These are phyloP conservation scores for Apiospora arundinis DNA, from an alignment of 2,329 filamentous ascomycete genomes.

Conservation along the genomic window DNA sequence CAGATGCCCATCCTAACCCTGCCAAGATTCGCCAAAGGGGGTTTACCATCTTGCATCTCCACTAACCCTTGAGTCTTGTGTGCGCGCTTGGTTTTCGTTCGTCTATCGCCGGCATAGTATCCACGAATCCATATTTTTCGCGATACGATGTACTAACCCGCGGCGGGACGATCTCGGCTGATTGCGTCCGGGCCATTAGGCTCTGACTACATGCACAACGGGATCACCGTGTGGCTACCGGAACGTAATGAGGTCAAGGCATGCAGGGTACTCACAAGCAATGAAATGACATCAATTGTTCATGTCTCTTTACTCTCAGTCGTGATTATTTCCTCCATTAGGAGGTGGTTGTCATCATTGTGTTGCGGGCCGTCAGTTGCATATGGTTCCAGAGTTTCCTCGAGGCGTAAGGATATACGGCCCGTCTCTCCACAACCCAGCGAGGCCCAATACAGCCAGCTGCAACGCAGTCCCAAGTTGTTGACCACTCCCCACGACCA, in stretches of 20 bases:
- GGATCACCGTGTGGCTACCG: neutral
- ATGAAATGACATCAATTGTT: neutral
- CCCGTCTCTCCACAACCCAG: neutral
- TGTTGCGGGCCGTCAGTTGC: neutral
- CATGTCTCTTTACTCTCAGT: neutral
- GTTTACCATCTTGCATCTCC: neutral
- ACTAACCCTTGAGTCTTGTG: neutral
- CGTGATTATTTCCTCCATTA: neutral
- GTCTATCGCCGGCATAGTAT: neutral
- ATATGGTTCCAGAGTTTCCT: neutral
- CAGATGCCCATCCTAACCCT: neutral
- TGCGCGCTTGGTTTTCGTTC: neutral
- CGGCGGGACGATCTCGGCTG: slow-evolving; percentile 2
- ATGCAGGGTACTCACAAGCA: neutral
- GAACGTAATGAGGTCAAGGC: neutral
- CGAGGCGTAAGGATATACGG: neutral
- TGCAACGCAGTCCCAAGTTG: neutral
- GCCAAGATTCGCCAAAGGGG: neutral
- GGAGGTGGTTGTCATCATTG: neutral
- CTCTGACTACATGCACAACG: slow-evolving; percentile 11
- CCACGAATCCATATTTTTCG: neutral
- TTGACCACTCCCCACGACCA: neutral
- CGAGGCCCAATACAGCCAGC: neutral
- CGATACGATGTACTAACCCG: neutral
- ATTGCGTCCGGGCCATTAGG: neutral